Evolutionary conservation across 495 filamentous ascomycete genomes (phyloP), one percentile per base, ranked within the genome.

Genomic region (Penicillium cosmopolitanum): DNA sequence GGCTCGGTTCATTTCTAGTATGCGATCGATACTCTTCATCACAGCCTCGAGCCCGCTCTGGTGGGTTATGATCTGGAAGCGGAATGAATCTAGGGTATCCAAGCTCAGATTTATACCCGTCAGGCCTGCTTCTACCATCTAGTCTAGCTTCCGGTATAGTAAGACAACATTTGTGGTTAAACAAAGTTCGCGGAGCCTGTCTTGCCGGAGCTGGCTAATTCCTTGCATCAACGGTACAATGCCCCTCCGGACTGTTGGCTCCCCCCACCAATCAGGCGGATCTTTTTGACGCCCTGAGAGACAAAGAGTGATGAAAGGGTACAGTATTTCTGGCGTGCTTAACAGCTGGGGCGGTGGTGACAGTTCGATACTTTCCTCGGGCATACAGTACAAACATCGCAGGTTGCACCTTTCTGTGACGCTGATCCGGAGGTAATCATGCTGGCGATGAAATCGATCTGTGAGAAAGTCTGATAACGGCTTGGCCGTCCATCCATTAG

Each of bases 351-450:
- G 75, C 7, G 81, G 74, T 0, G 94, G 96, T 0, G 94, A 96
- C 34, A 97, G 87, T 10, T 91, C 86, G 6, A 98, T 86, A 9
- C 95, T 95, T 72, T 96, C 91, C 77, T 93, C 93, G 2, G 94
- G 94, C 94, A 98, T 98, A 75, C 94, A 98, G 74, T 98, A 98
- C 55, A 89, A 66, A 74, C 92, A 96, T 53, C 92, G 87, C 18
- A 96, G 84, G 69, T 98, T 98, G 76, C 95, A 98, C 57, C 91
- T 86, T 74, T 98, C 95, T 15, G 95, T 97, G 51, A 98, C 81
- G 53, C 90, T 96, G 58, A 98, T 97, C 53, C 96, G 89, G 40
- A 98, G 85, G 68, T 98, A 98, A 69, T 95, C 92, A 79, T 98
- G 96, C 60, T 95, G 89, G 16, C 95, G 89, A 54, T 89, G 70